phyloP scores from a whole-genome alignment of 805 yeast species.

The Yarrowia osloensis region DNA sequence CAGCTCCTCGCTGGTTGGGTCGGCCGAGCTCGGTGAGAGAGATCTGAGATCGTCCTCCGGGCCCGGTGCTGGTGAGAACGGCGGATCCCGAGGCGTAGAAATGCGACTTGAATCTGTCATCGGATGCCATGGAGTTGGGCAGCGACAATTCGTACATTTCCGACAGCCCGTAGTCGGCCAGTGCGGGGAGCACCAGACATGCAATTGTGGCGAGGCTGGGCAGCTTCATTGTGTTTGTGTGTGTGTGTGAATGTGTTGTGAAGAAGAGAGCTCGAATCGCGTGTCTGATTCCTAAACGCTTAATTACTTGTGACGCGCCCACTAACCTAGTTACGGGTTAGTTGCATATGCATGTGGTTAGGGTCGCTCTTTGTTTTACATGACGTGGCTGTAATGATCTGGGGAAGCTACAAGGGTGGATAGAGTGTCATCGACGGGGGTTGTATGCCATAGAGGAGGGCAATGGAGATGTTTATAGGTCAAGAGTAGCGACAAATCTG shows the following conservation, averaged over 20 bases:
- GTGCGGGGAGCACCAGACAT: constrained; percentile 1
- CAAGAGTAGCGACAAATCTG: too few relatives aligned
- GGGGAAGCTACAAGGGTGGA: not conserved
- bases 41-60: constrained; percentile 14
- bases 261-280: not conserved
- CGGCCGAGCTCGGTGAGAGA: constrained; percentile 19
- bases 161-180: constrained; percentile 2
- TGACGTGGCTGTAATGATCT: constrained; percentile 2
- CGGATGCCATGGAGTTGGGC: not conserved
- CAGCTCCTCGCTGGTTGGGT: constrained; percentile 39
- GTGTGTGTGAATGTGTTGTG: not conserved
- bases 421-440: not conserved
- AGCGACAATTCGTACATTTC: constrained; percentile 20
- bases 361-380: not conserved
- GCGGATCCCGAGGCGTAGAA: constrained; percentile 23
- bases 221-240: not conserved
- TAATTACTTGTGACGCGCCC: not conserved
- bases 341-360: constrained; percentile 10
- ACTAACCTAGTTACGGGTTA: not conserved
- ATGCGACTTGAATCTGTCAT: constrained; percentile 10
- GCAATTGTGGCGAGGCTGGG: not conserved
- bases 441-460: not conserved
- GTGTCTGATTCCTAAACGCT: not conserved
- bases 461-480: too few relatives aligned
- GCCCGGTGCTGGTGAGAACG: not conserved